Conservation (phyloP, 2,329 filamentous ascomycete species). For the Mollisiaceae sp. region DNA sequence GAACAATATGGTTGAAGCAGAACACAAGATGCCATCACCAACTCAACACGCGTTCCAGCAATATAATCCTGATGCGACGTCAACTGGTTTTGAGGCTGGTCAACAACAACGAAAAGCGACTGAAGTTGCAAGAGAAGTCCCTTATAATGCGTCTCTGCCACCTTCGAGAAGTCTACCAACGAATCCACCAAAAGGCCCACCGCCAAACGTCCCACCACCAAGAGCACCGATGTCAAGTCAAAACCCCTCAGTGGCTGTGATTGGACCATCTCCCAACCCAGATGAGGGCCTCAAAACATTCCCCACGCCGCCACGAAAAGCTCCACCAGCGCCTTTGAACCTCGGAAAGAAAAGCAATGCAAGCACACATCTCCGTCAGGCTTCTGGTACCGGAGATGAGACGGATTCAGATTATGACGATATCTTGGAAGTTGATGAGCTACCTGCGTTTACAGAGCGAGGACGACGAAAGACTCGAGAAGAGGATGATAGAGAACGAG, state of each 20-base stretch:
- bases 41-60: constrained; percentile 63
- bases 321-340: constrained; percentile 83
- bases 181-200: constrained; percentile 45
- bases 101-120: constrained; percentile 50
- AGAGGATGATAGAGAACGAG: constrained; percentile 82
- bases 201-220: constrained; percentile 38
- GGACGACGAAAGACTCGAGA: constrained; percentile 85
- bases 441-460: constrained; percentile 59
- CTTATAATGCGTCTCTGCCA: constrained; percentile 57
- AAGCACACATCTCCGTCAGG: constrained; percentile 50
- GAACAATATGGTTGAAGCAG: constrained; percentile 55
- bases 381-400: constrained; percentile 58
- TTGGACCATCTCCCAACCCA: constrained; percentile 46
- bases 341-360: constrained; percentile 56
- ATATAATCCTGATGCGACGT: constrained; percentile 50
- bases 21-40: constrained; percentile 63
- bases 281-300: constrained; percentile 56
- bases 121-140: constrained; percentile 51
- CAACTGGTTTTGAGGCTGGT: constrained; percentile 46
- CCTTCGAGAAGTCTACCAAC: constrained; percentile 60
- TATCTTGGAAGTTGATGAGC: constrained; percentile 70
- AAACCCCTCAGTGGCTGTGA: constrained; percentile 44
- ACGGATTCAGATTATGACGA: constrained; percentile 87
- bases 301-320: constrained; percentile 73
- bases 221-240: constrained; percentile 34